Evolutionary conservation across 306 rosid species (phyloP).

Genomic region (Mimosa pudica): DNA sequence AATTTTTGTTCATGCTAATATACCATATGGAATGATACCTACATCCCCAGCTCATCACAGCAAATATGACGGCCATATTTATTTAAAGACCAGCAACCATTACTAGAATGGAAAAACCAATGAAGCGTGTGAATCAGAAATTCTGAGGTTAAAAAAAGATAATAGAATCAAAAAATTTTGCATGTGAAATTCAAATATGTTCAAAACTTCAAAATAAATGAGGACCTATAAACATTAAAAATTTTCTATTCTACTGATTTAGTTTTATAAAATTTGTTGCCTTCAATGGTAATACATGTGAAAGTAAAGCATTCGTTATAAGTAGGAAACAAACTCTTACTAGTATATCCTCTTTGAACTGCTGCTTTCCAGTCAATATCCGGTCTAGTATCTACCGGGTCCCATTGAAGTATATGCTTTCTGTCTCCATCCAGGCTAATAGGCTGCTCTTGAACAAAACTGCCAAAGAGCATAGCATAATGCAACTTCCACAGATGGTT

Average conservation of each 20-base stretch:
- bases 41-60: background rate
- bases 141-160: background rate
- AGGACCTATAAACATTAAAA: background rate
- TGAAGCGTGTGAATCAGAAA: background rate
- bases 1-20: background rate
- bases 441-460: constrained; percentile 36
- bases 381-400: constrained; percentile 29
- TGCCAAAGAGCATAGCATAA: constrained; percentile 48
- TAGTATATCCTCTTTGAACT: constrained; percentile 61
- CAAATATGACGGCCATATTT: background rate
- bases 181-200: background rate
- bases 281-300: background rate
- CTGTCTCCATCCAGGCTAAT: constrained; percentile 34
- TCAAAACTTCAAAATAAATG: constrained; percentile 7
- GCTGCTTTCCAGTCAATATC: constrained; percentile 62
- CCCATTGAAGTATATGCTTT: constrained; percentile 22
- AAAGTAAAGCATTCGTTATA: constrained; percentile 22
- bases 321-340: constrained; percentile 42
- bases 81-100: background rate
- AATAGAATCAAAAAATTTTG: background rate
- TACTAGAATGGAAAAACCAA: background rate
- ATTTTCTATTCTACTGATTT: background rate
- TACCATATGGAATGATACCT: background rate
- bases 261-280: background rate
- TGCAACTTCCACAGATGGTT: constrained; percentile 69